Base-by-base conservation (phyloP, 108 stramenopile species). In the Nitzschia inconspicua region DNA sequence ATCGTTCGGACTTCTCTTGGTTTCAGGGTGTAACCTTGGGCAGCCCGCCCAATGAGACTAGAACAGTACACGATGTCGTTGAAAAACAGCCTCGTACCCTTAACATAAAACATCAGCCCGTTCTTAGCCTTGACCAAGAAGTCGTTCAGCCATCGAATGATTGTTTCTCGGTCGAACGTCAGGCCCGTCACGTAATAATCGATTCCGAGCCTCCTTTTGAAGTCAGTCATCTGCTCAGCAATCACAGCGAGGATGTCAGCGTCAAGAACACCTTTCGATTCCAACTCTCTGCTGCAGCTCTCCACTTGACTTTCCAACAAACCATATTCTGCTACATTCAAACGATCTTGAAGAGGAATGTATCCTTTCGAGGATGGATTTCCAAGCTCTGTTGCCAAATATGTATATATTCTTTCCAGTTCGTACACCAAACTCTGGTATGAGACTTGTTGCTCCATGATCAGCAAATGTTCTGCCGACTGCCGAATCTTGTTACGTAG, bases 261-360 rank as follows among this genome's bases (percentile, higher is more conserved):
- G 63, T 95, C 94, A 16, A 91, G 41, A 26, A 77, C 78, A 3
- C 82, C 85, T 22, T 60, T 74, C 19, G 68, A 48, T 28, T 81
- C 76, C 27, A 90, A 57, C 47, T 90, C 82, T 16, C 68, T 72
- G 50, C 76, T 74, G 60, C 91, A 82, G 62, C 72, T 82, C 4
- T 77, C 84, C 27, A 97, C 57, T 68, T 98, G 97, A 8, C 86
- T 80, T 54, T 96, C 97, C 8, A 98, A 64, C 25, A 98, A 74
- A 23, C 95, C 96, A 66, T 95, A 96, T 63, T 98, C 97, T 19
- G 97, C 97, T 34, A 98, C 96, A 34, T 95, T 91, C 32, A 95
- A 66, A 52, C 96, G 73, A 80, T 98, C 93, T 62, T 96, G 86
- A 9, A 95, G 70, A 14, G 90, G 88, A 16, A 91, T 80, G 56